These are phyloP conservation scores for Hawksworthiomyces lignivorus DNA, from an alignment of 2,329 filamentous ascomycete genomes.

Conservation along the genomic window DNA sequence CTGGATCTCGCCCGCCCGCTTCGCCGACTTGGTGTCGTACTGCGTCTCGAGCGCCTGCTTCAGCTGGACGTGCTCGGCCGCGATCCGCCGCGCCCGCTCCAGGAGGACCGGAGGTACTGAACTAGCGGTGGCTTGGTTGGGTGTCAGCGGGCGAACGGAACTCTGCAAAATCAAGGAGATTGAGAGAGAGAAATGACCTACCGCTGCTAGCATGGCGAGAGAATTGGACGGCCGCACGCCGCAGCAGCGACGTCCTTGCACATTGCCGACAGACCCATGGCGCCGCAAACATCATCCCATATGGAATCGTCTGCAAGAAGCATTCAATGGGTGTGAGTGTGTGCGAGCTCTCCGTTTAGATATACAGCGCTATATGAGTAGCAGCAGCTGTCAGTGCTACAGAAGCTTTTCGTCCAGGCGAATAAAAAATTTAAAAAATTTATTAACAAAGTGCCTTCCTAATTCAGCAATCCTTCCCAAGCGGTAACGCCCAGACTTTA, in stretches of 20 bases:
- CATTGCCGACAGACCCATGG: slow-evolving; percentile 48
- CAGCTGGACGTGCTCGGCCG: slow-evolving; percentile 51
- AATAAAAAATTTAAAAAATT: background rate
- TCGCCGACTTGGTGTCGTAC: slow-evolving; percentile 52
- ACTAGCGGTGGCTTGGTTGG: slow-evolving; percentile 12
- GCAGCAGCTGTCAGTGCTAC: background rate
- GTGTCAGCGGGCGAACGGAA: too few species aligned
- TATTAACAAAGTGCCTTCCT: background rate
- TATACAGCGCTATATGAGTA: too few species aligned
- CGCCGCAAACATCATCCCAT: slow-evolving; percentile 29
- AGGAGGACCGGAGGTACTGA: slow-evolving; percentile 48
- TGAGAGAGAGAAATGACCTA: slow-evolving; percentile 18
- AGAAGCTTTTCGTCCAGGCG: background rate
- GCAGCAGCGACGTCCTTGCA: slow-evolving; percentile 27
- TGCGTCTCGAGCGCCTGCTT: slow-evolving; percentile 39
- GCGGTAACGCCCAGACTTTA: background rate
- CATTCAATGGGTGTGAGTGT: too few species aligned
- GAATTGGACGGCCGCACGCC: slow-evolving; percentile 22
- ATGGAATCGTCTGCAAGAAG: too few species aligned
- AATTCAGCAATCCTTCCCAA: slow-evolving; percentile 7
- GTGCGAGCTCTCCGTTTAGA: too few species aligned
- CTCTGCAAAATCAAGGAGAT: slow-evolving; percentile 7
- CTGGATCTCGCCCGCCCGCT: slow-evolving; percentile 54
- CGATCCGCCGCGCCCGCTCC: slow-evolving; percentile 49
- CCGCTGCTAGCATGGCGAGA: slow-evolving; percentile 38